A percentile compares a stretch with the other conserved stretches of the same genome.
These are phyloP conservation scores for Neurospora sp. DNA, from an alignment of 495 filamentous ascomycete genomes.

Conservation along the genomic window DNA sequence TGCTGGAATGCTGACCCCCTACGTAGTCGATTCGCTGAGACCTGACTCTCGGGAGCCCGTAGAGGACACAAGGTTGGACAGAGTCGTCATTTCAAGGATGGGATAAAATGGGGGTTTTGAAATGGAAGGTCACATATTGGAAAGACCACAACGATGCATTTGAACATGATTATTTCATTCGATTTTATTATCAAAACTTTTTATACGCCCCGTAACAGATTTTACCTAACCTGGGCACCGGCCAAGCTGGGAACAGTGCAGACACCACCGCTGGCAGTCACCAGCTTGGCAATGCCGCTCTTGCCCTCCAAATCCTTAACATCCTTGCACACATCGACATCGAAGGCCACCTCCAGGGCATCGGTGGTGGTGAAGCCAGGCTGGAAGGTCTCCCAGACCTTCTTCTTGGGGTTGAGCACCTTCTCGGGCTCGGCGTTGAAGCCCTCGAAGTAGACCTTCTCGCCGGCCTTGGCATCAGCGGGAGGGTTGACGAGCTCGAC, in stretches of 20 bases:
- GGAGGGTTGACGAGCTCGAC: slow-evolving; percentile 90
- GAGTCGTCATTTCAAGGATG: no score
- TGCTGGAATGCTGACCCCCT: not conserved
- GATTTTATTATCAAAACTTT: slow-evolving; percentile 3
- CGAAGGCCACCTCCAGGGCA: slow-evolving; percentile 61
- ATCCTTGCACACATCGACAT: slow-evolving; percentile 36
- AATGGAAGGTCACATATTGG: not conserved
- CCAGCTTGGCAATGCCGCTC: slow-evolving; percentile 56
- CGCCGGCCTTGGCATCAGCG: slow-evolving; percentile 64
- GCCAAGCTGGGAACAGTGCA: slow-evolving; percentile 67
- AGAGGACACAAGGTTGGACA: not conserved
- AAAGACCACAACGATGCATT: not conserved
- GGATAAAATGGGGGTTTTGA: no score
- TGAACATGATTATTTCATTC: not conserved
- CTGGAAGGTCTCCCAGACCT: slow-evolving; percentile 93
- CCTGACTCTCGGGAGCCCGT: not conserved
- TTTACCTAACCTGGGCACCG: slow-evolving; percentile 60
- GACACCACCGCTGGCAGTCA: slow-evolving; percentile 57
- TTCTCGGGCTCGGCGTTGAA: slow-evolving; percentile 89
- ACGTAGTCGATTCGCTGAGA: not conserved
- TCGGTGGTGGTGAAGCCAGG: slow-evolving; percentile 86
- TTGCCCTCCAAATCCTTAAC: slow-evolving; percentile 45
- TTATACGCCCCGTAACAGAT: slow-evolving; percentile 5
- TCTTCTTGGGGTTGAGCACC: slow-evolving; percentile 96
- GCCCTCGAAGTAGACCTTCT: slow-evolving; percentile 86